These are phyloP conservation scores for Aureobasidium namibiae DNA, from an alignment of 2,329 filamentous ascomycete genomes.

Conservation along the genomic window DNA sequence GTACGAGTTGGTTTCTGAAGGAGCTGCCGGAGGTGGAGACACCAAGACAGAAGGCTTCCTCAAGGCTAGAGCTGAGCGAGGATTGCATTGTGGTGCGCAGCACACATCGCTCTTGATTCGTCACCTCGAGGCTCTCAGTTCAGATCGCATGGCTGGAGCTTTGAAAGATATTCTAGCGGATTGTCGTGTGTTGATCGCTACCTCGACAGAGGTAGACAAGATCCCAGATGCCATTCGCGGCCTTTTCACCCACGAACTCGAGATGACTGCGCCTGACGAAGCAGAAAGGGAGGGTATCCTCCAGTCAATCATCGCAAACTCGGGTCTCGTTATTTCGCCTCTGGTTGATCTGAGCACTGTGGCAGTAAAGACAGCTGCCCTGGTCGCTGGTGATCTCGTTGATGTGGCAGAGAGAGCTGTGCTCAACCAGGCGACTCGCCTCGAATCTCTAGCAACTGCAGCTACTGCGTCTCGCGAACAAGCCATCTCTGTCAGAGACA, in stretches of 20 bases:
- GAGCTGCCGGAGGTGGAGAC: constrained; percentile 75
- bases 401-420: constrained; percentile 89
- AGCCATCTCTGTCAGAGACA: constrained; percentile 58
- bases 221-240: constrained; percentile 83
- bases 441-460: constrained; percentile 60
- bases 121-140: constrained; percentile 84
- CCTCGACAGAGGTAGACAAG: constrained; percentile 91
- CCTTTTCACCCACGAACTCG: constrained; percentile 90
- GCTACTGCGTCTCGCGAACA: constrained; percentile 26
- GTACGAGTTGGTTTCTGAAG: constrained; percentile 91
- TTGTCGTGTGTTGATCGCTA: constrained; percentile 78
- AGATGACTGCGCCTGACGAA: constrained; percentile 89
- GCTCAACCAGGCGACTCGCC: constrained; percentile 64
- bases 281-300: constrained; percentile 84
- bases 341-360: constrained; percentile 78
- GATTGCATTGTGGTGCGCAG: constrained; percentile 76
- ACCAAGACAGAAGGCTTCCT: constrained; percentile 91
- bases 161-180: constrained; percentile 77
- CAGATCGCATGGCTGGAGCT: constrained; percentile 79
- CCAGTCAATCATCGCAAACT: constrained; percentile 65
- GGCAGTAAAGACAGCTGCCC: constrained; percentile 87
- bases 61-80: constrained; percentile 78
- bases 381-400: constrained; percentile 88
- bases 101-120: constrained; percentile 78
- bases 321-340: constrained; percentile 66